Conservation (phyloP, 352 stramenopile genomes). For the Pythium pectinolyticum region DNA sequence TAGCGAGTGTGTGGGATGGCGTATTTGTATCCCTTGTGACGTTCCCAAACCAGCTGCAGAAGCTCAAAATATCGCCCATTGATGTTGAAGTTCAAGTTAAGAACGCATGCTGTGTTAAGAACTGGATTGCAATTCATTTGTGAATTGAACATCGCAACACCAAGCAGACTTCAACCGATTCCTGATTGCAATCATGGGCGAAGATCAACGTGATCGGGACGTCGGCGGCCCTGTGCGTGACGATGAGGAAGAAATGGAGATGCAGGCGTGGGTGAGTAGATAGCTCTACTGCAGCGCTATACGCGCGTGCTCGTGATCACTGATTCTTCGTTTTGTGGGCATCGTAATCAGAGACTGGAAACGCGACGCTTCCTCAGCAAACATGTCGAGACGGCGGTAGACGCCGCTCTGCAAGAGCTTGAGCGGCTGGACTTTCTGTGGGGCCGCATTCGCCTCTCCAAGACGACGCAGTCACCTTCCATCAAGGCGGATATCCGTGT, state of each 20-base stretch:
- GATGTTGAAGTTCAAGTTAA: slow-evolving; percentile 7
- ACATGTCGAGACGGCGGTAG: slow-evolving; percentile 50
- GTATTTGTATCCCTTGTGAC: too few relatives aligned
- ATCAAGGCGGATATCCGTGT: slow-evolving; percentile 76
- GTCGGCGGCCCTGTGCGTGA: background rate
- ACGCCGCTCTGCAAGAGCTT: slow-evolving; percentile 58
- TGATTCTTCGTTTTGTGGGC: background rate
- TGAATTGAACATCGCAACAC: slow-evolving; percentile 11
- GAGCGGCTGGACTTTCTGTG: slow-evolving; percentile 85
- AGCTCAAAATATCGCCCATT: background rate
- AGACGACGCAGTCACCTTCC: slow-evolving; percentile 34
- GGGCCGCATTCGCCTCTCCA: slow-evolving; percentile 73
- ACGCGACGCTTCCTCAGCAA: slow-evolving; percentile 60
- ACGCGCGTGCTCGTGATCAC: too few relatives aligned
- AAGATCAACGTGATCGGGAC: slow-evolving; percentile 2
- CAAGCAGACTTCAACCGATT: slow-evolving; percentile 18
- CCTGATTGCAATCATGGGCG: background rate
- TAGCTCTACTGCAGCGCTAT: background rate
- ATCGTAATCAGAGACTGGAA: slow-evolving; percentile 46
- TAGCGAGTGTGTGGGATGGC: too few relatives aligned
- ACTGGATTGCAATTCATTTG: slow-evolving; percentile 18
- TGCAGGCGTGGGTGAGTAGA: slow-evolving; percentile 22
- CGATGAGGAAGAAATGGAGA: slow-evolving; percentile 26
- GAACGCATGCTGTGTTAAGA: slow-evolving; percentile 12
- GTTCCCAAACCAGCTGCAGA: background rate